Evolutionary conservation across 2,329 filamentous ascomycete species (phyloP), one percentile per base, ranked within the genome.

Genomic region (Penicillium oxalicum): DNA sequence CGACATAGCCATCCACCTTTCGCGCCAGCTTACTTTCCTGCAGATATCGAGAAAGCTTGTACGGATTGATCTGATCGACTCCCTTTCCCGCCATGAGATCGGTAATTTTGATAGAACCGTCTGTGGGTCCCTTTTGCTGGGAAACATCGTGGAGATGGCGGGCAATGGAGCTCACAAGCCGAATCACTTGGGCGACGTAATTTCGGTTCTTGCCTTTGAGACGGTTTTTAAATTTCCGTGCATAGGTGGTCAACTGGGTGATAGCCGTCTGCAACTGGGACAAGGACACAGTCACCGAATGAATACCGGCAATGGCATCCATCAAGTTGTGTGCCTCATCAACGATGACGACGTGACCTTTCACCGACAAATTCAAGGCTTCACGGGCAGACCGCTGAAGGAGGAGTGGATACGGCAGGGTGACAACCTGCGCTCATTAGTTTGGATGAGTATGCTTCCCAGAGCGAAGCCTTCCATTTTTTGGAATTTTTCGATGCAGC

Each of bases 261-360:
- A 88, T 80, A 2, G 86, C 88, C 50, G 79, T 78, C 43, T 81
- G 81, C 13, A 97, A 73, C 53, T 96, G 90, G 26, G 74, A 73
- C 4, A 95, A 73, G 2, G 81, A 81, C 18, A 97, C 78, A 33
- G 87, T 82, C 0, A 88, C 82, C 0, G 91, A 91, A 65, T 96
- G 84, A 32, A 95, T 93, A 40, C 84, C 86, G 12, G 88, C 81
- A 40, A 98, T 88, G 0, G 91, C 90, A 66, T 96, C 91, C 86
- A 96, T 95, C 45, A 98, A 80, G 63, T 98, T 98, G 66, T 98
- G 93, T 0, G 93, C 93, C 73, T 98, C 93, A 58, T 98, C 93
- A 41, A 98, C 88, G 26, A 98, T 87, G n/a, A 98, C 83, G 0
- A 98, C 77, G 61, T 95, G 93, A 4, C 84, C 83, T 59, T 94